phyloP scores from a whole-genome alignment of 345 rosid species.

The Acer saccharum region DNA sequence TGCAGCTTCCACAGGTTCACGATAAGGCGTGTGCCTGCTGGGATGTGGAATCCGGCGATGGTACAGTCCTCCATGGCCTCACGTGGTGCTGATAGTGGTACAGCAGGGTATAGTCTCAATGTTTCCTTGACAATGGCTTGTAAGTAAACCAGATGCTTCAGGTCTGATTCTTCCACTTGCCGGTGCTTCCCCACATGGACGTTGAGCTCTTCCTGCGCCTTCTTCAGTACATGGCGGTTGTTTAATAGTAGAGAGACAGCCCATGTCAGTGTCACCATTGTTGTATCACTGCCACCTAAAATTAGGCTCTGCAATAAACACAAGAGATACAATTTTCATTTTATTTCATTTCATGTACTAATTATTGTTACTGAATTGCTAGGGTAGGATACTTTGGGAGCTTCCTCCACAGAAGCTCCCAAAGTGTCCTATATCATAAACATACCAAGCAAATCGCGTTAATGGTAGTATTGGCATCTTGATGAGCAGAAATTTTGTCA shows the following conservation, averaged over 20 bases:
- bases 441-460: constrained; percentile 65
- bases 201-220: constrained; percentile 44
- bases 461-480: constrained; percentile 47
- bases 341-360: too few species aligned
- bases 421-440: too few species aligned
- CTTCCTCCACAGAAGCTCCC: too few species aligned
- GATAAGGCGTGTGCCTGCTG: constrained; percentile 34
- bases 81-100: constrained; percentile 31
- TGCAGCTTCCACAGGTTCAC: constrained; percentile 35
- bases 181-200: constrained; percentile 31
- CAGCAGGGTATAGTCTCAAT: constrained; percentile 38
- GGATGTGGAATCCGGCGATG: constrained; percentile 30
- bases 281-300: constrained; percentile 45
- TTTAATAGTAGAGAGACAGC: constrained; percentile 41
- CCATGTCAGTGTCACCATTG: constrained; percentile 44
- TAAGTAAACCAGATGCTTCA: constrained; percentile 36
- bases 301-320: constrained; percentile 47
- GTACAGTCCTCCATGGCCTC: constrained; percentile 34
- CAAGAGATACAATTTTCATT: too few species aligned
- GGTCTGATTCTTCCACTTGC: constrained; percentile 39
- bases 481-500: constrained; percentile 37
- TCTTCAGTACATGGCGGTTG: constrained; percentile 29
- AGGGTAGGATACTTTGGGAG: too few species aligned
- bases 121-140: constrained; percentile 51
- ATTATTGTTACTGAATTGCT: background rate